These are phyloP conservation scores for Zygosaccharomyces sapae DNA, from an alignment of 1,139 yeast genomes.

Conservation along the genomic window DNA sequence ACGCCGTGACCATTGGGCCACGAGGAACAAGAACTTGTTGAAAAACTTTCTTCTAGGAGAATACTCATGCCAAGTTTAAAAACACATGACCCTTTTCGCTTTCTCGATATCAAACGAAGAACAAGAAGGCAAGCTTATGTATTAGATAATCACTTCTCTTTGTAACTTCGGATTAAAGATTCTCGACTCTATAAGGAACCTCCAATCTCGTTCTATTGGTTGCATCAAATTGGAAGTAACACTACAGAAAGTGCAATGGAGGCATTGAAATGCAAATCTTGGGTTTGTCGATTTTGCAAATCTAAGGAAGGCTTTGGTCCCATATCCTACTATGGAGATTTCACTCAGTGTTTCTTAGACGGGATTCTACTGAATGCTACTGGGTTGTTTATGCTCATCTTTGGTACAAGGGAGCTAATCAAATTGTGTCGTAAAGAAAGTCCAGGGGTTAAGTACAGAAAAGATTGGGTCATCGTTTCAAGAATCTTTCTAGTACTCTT, in stretches of 20 bases:
- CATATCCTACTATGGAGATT: conserved; percentile 56
- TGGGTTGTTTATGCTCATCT: conserved; percentile 49
- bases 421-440: conserved; percentile 36
- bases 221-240: too few relatives aligned
- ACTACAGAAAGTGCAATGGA: neutral
- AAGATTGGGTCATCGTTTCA: conserved; percentile 39
- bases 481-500: conserved; percentile 36
- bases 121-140: too few relatives aligned
- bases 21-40: conserved; percentile 52
- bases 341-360: conserved; percentile 78
- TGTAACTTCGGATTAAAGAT: too few relatives aligned
- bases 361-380: conserved; percentile 57
- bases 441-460: conserved; percentile 41
- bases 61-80: too few relatives aligned
- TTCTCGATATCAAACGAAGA: too few relatives aligned
- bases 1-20: conserved; percentile 94
- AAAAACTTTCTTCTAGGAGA: too few relatives aligned
- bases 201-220: too few relatives aligned
- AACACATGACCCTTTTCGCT: too few relatives aligned
- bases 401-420: conserved; percentile 44
- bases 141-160: too few relatives aligned
- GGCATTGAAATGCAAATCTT: conserved; percentile 10
- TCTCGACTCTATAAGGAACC: too few relatives aligned
- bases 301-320: conserved; percentile 72
- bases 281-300: conserved; percentile 26